Percentiles rank a stretch among this genome's conserved stretches.
These are phyloP conservation scores for Amphirosellinia nigrospora DNA, from an alignment of 495 filamentous ascomycete genomes.

Conservation along the genomic window DNA sequence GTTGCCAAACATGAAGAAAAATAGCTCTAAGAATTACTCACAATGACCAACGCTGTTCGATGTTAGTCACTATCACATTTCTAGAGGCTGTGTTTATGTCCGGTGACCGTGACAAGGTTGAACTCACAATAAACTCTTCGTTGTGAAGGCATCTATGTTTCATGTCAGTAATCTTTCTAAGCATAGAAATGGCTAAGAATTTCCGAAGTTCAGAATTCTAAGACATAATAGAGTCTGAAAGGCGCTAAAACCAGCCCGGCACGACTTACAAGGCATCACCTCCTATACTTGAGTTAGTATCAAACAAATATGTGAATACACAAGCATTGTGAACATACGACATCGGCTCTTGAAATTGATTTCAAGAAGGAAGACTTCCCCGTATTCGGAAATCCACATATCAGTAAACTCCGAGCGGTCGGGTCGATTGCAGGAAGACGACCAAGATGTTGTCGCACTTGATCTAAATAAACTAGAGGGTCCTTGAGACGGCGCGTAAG, in stretches of 20 bases:
- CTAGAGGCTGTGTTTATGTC: not conserved
- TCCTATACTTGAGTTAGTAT: conserved; percentile 50
- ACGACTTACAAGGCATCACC: conserved; percentile 74
- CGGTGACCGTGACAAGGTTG: not conserved
- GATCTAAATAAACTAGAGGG: conserved; percentile 92
- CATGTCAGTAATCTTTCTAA: conserved; percentile 1
- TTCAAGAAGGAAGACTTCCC: conserved; percentile 95
- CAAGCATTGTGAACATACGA: conserved; percentile 39
- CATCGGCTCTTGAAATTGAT: conserved; percentile 91
- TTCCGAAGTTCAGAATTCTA: not conserved
- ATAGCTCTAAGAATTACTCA: too few relatives aligned
- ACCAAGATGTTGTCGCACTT: conserved; percentile 96
- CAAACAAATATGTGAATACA: not conserved
- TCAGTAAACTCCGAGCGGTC: conserved; percentile 90
- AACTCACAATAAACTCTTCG: conserved; percentile 82
- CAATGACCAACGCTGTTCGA: conserved; percentile 80
- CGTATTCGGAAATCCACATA: conserved; percentile 97
- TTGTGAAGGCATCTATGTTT: conserved; percentile 81
- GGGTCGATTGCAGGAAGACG: conserved; percentile 98
- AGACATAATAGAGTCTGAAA: not conserved
- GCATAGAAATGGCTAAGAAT: not conserved
- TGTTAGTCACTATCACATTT: conserved; percentile 6
- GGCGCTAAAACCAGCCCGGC: not conserved
- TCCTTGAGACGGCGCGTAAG: conserved; percentile 90
- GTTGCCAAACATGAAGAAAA: too few relatives aligned